Evolutionary conservation across 2,329 filamentous ascomycete species (phyloP).

Genomic region (Pseudovirgaria hyperparasitica): DNA sequence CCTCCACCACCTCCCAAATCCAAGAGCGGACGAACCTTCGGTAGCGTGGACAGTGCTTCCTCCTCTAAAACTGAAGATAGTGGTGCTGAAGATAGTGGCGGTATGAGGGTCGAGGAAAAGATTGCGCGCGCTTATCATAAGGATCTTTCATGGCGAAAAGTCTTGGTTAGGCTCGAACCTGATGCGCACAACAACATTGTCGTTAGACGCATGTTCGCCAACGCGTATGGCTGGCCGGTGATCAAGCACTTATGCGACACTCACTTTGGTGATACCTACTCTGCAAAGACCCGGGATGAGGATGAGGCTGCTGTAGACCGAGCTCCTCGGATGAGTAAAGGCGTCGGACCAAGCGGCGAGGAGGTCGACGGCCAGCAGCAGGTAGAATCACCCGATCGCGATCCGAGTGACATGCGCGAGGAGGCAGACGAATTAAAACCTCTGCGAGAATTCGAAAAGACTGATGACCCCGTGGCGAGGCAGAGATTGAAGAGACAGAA

Average conservation of each 20-base stretch:
- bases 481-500: constrained; percentile 17
- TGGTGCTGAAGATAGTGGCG: constrained; percentile 35
- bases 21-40: constrained; percentile 21
- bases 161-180: constrained; percentile 86
- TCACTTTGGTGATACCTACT: constrained; percentile 70
- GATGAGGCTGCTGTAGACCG: constrained; percentile 55
- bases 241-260: constrained; percentile 89
- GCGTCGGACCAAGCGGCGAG: constrained; percentile 49
- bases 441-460: constrained; percentile 12
- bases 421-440: constrained; percentile 27
- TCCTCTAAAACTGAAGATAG: constrained; percentile 14
- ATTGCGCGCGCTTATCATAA: constrained; percentile 92
- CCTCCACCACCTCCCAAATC: constrained; percentile 55
- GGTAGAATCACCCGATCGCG: constrained; percentile 24
- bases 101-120: constrained; percentile 91
- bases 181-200: constrained; percentile 99
- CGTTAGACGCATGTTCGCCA: constrained; percentile 90
- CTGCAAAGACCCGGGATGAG: constrained; percentile 54
- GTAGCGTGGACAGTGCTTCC: constrained; percentile 17
- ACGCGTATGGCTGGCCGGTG: constrained; percentile 96
- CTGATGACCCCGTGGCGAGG: constrained; percentile 13
- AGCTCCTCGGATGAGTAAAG: constrained; percentile 46
- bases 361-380: constrained; percentile 44
- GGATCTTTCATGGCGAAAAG: constrained; percentile 88
- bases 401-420: constrained; percentile 36